These are phyloP conservation scores for Ophioceras dolichostomum DNA, from an alignment of 2,329 filamentous ascomycete species.

Conservation along the genomic window DNA sequence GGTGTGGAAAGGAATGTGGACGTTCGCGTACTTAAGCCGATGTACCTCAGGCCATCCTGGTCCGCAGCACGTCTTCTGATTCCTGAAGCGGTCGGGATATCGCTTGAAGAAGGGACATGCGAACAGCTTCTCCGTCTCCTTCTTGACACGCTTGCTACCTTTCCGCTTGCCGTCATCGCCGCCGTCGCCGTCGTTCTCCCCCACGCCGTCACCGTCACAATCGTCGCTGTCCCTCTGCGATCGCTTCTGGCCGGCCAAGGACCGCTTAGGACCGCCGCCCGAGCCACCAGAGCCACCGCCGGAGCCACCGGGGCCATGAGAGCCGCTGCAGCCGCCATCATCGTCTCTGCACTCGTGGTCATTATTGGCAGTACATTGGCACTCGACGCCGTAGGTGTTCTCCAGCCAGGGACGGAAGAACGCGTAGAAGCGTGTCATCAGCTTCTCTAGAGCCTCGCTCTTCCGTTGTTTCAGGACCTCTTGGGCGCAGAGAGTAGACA, in stretches of 20 bases:
- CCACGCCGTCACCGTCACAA: not conserved
- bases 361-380: conserved; percentile 1
- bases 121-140: not conserved
- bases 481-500: not conserved
- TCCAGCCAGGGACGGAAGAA: conserved; percentile 12
- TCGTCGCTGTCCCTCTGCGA: not conserved
- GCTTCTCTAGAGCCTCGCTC: conserved; percentile 3
- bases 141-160: not conserved
- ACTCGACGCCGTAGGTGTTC: conserved; percentile 2
- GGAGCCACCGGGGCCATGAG: not conserved
- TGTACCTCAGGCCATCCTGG: not conserved
- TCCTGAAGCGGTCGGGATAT: not conserved
- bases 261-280: not conserved
- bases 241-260: not conserved
- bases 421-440: conserved; percentile 11
- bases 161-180: not conserved
- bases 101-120: not conserved
- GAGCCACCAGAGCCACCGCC: not conserved
- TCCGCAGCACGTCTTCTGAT: not conserved
- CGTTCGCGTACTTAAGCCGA: not conserved
- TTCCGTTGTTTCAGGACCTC: not conserved
- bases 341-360: not conserved
- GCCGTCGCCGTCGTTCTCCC: not conserved
- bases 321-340: not conserved
- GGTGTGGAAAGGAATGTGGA: no score